Evolutionary conservation across 2,329 filamentous ascomycete genomes (phyloP).

Genomic region (Diaporthe capsici): DNA sequence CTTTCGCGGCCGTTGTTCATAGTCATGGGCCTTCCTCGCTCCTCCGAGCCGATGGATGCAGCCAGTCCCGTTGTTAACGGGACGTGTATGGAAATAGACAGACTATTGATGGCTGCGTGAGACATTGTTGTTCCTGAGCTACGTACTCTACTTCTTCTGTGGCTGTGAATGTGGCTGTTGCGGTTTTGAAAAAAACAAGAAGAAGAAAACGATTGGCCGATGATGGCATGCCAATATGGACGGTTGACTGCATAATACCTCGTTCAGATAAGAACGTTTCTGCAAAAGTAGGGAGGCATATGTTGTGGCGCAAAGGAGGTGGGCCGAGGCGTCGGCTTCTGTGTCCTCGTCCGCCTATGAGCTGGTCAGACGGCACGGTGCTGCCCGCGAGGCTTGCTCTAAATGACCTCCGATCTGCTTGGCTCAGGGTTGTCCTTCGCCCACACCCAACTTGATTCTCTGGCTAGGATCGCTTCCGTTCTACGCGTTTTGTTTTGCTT

Average conservation of each 20-base stretch:
- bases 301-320: constrained; percentile 5
- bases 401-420: background rate
- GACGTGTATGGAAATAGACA: constrained; percentile 23
- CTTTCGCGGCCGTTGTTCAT: constrained; percentile 22
- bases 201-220: background rate
- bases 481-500: background rate
- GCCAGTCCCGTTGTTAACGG: background rate
- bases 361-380: background rate
- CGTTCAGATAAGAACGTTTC: background rate
- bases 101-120: constrained; percentile 30
- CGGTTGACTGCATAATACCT: background rate
- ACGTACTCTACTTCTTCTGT: background rate
- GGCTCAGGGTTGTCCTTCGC: background rate
- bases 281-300: background rate
- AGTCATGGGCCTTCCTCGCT: constrained; percentile 21
- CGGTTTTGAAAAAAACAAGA: too few species aligned
- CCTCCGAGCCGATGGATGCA: constrained; percentile 20
- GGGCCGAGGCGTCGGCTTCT: background rate
- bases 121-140: background rate
- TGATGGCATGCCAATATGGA: background rate
- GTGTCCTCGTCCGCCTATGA: background rate
- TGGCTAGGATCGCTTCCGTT: background rate
- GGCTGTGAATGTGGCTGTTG: background rate
- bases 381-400: background rate
- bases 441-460: background rate